Base-by-base conservation (phyloP, 1,284 basidiomycete species). In the Ceratobasidium sp. region DNA sequence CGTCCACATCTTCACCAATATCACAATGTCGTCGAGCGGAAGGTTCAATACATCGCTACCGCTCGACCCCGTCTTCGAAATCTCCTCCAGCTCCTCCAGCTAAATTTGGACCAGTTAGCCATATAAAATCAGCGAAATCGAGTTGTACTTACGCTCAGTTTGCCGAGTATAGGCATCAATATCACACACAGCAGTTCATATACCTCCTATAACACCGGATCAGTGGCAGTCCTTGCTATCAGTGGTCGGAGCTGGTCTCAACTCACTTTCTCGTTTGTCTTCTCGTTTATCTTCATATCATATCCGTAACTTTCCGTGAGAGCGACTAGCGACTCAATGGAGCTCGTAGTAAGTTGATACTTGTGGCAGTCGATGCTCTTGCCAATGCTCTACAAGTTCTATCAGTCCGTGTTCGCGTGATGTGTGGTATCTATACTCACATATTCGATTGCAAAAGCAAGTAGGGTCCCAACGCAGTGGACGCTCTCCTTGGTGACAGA, bases 1-100 rank as follows among this genome's bases (percentile, higher is more conserved):
- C 59, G 33, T 40, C 59, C 59, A 62, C 28, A 38, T 40, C 59
- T 62, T 62, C 28, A 62, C 59, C 23, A 62, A 20, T 12, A 20
- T 62, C 15, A 6, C 20, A 12, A 62, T 10, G 10, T 62, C 38
- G 33, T 38, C 17, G 3, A 62, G 33, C 38, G 59, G 38, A 9
- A 62, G 26, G 15, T 12, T 40, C 17, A 62, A 40, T 10, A 62
- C 59, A 9, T 38, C 59, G 26, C 38, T 20, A 33, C 59, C 59
- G 28, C 59, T 20, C 6, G 28, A 33, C 20, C 38, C 12, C 28
- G 59, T 62, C 38, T 62, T 28, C 15, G 28, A 38, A 10, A 62
- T 6, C 17, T 38, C 17, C 12, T 10, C 38, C 59, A 62, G 26
- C 17, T 62, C 59, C 17, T 10, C 26, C 28, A 33, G 59, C 59